Evolutionary conservation across 306 rosid species (phyloP).

Genomic region (Medicago arabica): DNA sequence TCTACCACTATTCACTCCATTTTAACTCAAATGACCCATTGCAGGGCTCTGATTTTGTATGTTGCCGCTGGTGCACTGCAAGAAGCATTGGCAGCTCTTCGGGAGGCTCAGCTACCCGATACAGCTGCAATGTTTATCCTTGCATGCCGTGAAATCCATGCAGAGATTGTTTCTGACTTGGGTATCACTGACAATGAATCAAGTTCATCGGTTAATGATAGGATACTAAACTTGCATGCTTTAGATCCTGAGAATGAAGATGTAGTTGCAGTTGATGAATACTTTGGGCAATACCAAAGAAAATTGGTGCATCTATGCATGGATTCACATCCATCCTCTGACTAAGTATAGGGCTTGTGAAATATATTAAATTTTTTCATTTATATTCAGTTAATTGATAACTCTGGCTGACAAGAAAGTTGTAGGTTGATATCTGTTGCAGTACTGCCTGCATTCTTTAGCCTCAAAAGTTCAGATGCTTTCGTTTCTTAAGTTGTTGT

Average conservation of each 20-base stretch:
- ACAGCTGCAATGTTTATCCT: slow-evolving; percentile 93
- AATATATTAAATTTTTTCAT: slow-evolving; percentile 26
- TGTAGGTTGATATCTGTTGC: slow-evolving; percentile 23
- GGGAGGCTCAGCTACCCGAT: slow-evolving; percentile 92
- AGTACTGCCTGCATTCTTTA: slow-evolving; percentile 24
- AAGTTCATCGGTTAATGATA: slow-evolving; percentile 53
- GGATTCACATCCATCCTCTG: slow-evolving; percentile 82
- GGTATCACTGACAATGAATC: slow-evolving; percentile 60
- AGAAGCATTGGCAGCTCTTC: slow-evolving; percentile 92
- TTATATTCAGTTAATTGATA: slow-evolving; percentile 22
- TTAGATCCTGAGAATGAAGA: slow-evolving; percentile 84
- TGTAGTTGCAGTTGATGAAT: slow-evolving; percentile 79
- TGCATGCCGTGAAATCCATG: slow-evolving; percentile 89
- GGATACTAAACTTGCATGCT: slow-evolving; percentile 62
- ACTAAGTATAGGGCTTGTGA: slow-evolving; percentile 44
- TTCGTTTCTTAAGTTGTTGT: slow-evolving; percentile 25
- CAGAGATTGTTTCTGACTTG: slow-evolving; percentile 60
- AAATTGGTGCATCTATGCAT: slow-evolving; percentile 94
- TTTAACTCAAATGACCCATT: slow-evolving; percentile 46
- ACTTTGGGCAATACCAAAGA: slow-evolving; percentile 82
- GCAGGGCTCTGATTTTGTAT: slow-evolving; percentile 89
- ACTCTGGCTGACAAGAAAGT: slow-evolving; percentile 27
- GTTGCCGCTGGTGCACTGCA: slow-evolving; percentile 97
- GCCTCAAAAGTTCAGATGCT: slow-evolving; percentile 22
- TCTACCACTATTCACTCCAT: slow-evolving; percentile 25